Evolutionary conservation across 352 stramenopile genomes (phyloP).

Genomic region (Phytophthora tubulina): DNA sequence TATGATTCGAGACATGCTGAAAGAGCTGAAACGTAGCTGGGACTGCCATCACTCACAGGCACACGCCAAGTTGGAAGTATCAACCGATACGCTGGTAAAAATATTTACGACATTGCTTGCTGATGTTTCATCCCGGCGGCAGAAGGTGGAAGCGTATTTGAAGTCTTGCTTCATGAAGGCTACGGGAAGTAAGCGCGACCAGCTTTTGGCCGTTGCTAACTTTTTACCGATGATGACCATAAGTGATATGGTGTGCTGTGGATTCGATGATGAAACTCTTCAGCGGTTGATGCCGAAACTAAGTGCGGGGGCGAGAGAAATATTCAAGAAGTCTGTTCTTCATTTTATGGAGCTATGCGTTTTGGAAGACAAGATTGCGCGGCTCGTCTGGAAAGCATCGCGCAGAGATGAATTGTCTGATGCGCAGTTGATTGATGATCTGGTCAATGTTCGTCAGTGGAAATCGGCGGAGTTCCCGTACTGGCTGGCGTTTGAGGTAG

Average conservation of each 20-base stretch:
- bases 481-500: constrained; percentile 90
- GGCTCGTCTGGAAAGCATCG: constrained; percentile 38
- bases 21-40: constrained; percentile 55
- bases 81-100: neutral
- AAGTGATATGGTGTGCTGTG: constrained; percentile 44
- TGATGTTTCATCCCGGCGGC: constrained; percentile 28
- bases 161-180: too few species aligned
- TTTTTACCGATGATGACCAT: constrained; percentile 40
- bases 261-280: constrained; percentile 45
- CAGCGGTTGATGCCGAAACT: constrained; percentile 44
- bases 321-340: constrained; percentile 39
- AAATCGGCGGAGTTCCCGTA: constrained; percentile 59
- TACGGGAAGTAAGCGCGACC: too few species aligned
- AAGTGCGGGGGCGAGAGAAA: neutral
- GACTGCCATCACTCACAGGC: constrained; percentile 40
- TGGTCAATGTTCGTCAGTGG: constrained; percentile 59
- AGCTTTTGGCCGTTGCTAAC: neutral
- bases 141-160: constrained; percentile 31
- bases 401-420: constrained; percentile 19
- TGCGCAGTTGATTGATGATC: constrained; percentile 60
- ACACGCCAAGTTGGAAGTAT: constrained; percentile 10
- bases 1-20: constrained; percentile 49
- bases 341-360: constrained; percentile 73
- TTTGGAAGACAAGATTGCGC: constrained; percentile 72
- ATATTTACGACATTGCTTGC: constrained; percentile 23